These are phyloP conservation scores for Ambrosiella xylebori DNA, from an alignment of 2,329 filamentous ascomycete species.

Conservation along the genomic window DNA sequence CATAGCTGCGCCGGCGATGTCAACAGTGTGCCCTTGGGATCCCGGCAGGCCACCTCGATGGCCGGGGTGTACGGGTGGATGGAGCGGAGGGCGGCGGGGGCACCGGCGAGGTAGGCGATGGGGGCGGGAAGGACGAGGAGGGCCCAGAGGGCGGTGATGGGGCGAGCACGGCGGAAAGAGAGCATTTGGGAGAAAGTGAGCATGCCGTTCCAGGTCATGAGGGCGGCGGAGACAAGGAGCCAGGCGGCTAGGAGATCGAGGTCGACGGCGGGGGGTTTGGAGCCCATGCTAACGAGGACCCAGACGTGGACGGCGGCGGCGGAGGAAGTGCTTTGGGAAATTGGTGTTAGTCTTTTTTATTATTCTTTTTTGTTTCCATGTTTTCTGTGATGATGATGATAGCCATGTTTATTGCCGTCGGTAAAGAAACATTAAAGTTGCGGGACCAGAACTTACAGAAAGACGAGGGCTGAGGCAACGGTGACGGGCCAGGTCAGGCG, in stretches of 20 bases:
- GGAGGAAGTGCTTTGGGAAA: background rate
- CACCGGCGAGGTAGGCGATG: slow-evolving; percentile 9
- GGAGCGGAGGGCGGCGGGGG: slow-evolving; percentile 10
- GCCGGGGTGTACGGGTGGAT: slow-evolving; percentile 11
- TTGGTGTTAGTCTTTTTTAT: background rate
- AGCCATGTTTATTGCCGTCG: too few species aligned
- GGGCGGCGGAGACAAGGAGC: slow-evolving; percentile 7
- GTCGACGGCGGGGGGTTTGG: slow-evolving; percentile 6
- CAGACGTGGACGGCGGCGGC: slow-evolving; percentile 11
- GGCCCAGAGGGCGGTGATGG: slow-evolving; percentile 9
- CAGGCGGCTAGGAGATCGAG: slow-evolving; percentile 11
- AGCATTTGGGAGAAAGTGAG: slow-evolving; percentile 11
- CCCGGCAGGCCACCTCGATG: slow-evolving; percentile 10
- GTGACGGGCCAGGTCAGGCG: slow-evolving; percentile 9
- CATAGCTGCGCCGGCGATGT: slow-evolving; percentile 11
- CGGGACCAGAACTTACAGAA: slow-evolving; percentile 7
- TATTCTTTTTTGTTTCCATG: background rate
- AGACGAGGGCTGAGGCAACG: slow-evolving; percentile 5
- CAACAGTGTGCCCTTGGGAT: slow-evolving; percentile 5
- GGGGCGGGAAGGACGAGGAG: slow-evolving; percentile 11
- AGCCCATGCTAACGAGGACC: slow-evolving; percentile 9
- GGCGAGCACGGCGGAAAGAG: slow-evolving; percentile 11
- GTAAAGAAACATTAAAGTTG: too few species aligned
- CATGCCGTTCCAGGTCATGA: slow-evolving; percentile 12
- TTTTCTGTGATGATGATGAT: too few species aligned